Evolutionary conservation across 768 basidiomycete species (phyloP), one percentile per base, ranked within the genome.

Genomic region (Russula brevipes): DNA sequence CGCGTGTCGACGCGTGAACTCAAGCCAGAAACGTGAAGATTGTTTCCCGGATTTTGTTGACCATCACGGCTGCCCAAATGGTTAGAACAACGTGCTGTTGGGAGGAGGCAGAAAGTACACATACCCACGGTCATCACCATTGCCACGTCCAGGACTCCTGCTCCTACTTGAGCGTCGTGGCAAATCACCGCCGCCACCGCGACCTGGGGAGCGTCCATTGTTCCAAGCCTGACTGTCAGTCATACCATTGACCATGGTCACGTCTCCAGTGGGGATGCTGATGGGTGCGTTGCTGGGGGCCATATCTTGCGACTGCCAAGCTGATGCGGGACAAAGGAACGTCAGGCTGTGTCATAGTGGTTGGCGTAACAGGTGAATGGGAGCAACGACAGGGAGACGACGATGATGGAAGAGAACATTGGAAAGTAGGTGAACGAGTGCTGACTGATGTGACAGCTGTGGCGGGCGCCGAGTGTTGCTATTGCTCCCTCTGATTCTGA

Each of bases 251-350:
- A 81, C 76, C 72, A 79, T 72, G 58, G 73, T 71, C 1, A 75
- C 71, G 55, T 82, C 81, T 58, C 67, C 69, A 31, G 82, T 80
- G 55, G 88, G 88, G 70, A 90, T 90, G 74, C 86, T 85, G 67
- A 89, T 89, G 52, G 82, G 86, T 24, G 72, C 75, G 49, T 74
- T 76, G 70, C 73, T 79, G 9, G 85, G 77, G 59, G 88, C 88
- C 66, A 89, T 88, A 68, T 91, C 89, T 84, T 88, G 86, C 41
- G 86, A 82, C 77, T 89, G 87, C 89, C 88, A 90, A 71, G 89
- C 89, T 89, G 84, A 73, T 74, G 68, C 74, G 70, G 67, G 72
- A 72, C 71, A 73, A 75, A 73, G 71, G 76, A 72, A 73, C 55
- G 73, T 80, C 74, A 82, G 80, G 72, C 76, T 73, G 70, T 71